Conservation (phyloP, 1,284 basidiomycete genomes). For the Testicularia cyperi region DNA sequence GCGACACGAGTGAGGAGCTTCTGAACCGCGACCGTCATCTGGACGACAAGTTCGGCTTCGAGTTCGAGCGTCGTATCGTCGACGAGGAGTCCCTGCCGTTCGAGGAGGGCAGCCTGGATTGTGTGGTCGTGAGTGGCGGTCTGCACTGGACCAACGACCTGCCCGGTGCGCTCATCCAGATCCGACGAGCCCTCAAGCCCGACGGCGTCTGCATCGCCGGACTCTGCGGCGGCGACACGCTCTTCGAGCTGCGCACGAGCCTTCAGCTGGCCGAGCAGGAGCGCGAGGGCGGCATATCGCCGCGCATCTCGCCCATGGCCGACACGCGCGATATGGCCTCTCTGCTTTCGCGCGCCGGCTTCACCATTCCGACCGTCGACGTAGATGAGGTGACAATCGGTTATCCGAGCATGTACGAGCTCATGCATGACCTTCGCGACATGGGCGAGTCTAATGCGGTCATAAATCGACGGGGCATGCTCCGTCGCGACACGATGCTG, state of each 20-base stretch:
- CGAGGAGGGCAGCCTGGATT: conserved; percentile 77
- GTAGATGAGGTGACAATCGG: conserved; percentile 87
- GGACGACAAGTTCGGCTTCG: conserved; percentile 41
- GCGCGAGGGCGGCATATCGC: conserved; percentile 90
- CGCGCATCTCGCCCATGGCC: conserved; percentile 95
- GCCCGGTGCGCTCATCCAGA: conserved; percentile 87
- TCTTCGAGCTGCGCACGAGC: conserved; percentile 88
- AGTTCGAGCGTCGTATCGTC: conserved; percentile 50
- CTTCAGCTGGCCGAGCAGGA: conserved; percentile 93
- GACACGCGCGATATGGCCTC: conserved; percentile 73
- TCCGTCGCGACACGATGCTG: conserved; percentile 82
- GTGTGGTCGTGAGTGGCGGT: conserved; percentile 84
- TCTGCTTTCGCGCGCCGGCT: conserved; percentile 80
- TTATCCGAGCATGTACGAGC: conserved; percentile 95
- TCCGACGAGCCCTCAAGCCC: conserved; percentile 78
- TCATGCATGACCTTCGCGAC: conserved; percentile 85
- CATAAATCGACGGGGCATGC: conserved; percentile 66
- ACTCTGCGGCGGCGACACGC: conserved; percentile 90
- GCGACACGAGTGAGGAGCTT: conserved; percentile 71
- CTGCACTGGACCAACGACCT: conserved; percentile 99
- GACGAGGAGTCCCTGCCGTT: conserved; percentile 63
- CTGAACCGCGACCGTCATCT: conserved; percentile 44
- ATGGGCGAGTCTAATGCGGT: conserved; percentile 98
- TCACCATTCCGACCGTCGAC: conserved; percentile 91
- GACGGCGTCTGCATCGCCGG: conserved; percentile 94